Evolutionary conservation across 139 green algal genomes (phyloP), one percentile per base, ranked within the genome.

Genomic region (Deuterostichococcus epilithicus): DNA sequence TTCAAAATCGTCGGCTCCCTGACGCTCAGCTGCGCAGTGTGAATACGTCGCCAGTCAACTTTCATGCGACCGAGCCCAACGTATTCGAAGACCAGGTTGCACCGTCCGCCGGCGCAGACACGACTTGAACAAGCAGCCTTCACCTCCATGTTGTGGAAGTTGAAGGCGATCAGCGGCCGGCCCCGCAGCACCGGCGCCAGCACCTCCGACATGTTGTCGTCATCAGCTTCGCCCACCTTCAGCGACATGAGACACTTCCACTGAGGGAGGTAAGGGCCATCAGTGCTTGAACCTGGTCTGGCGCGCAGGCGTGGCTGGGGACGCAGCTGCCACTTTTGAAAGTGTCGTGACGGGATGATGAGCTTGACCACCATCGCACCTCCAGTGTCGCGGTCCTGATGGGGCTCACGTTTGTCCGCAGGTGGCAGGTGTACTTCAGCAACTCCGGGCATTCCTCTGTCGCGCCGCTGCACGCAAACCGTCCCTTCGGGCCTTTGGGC

Each of bases 341-440:
- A n/a, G n/a, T n/a, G n/a, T n/a, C n/a, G n/a, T n/a, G n/a, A n/a
- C n/a, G n/a, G n/a, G n/a, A n/a, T n/a, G n/a, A n/a, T n/a, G n/a
- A n/a, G n/a, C n/a, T n/a, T n/a, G n/a, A n/a, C n/a, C n/a, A n/a
- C n/a, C n/a, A 25, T 63, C 52, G 52, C 52, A 63, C 52, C 52
- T 63, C 52, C 52, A 63, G 20, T n/a, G 52, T 5, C 3, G 81
- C 83, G 5, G 89, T 74, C 5, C 58, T 5, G 30, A 90, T 66
- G 4, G 87, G 74, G 32, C 89, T 70, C 15, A 97, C 74, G 71
- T 89, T 86, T 25, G 93, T 90, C 28, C 15, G 60, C 70, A 97
- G 86, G 35, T 90, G 80, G 69, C 88, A 92, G 28, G 86, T 76
- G 81, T 97, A 97, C 73, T 94, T 87, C 45, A 96, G 75, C 70